These are phyloP conservation scores for Penicillium fimorum DNA, from an alignment of 495 filamentous ascomycete genomes.

Conservation along the genomic window DNA sequence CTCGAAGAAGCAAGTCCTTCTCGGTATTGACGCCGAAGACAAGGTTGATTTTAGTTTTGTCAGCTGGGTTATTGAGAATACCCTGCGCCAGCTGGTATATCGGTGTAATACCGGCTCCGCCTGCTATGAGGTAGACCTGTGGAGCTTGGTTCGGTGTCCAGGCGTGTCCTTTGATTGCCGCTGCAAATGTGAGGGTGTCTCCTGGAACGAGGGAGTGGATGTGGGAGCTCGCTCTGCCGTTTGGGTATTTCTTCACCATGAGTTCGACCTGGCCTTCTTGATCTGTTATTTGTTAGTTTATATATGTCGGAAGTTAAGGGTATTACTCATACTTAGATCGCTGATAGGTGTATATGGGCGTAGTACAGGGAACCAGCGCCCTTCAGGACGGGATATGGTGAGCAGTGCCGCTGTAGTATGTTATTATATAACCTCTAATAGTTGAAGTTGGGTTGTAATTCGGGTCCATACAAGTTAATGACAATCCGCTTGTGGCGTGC, in stretches of 20 bases:
- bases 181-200: conserved; percentile 52
- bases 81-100: conserved; percentile 60
- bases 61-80: conserved; percentile 60
- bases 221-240: conserved; percentile 59
- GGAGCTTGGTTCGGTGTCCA: conserved; percentile 57
- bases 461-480: conserved; percentile 48
- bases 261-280: conserved; percentile 55
- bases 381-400: conserved; percentile 52
- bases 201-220: conserved; percentile 62
- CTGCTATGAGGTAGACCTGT: conserved; percentile 59
- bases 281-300: conserved; percentile 32
- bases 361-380: conserved; percentile 51
- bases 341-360: conserved; percentile 62
- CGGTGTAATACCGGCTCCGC: conserved; percentile 64
- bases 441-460: neutral
- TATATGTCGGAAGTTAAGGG: neutral
- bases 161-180: conserved; percentile 48
- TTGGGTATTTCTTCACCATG: conserved; percentile 63
- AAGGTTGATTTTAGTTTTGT: conserved; percentile 60
- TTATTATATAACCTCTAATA: neutral
- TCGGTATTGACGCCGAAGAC: conserved; percentile 66
- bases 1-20: conserved; percentile 55
- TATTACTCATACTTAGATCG: conserved; percentile 40
- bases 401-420: conserved; percentile 48
- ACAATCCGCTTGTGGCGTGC: conserved; percentile 49